Percentiles rank a stretch among this genome's conserved stretches.
phyloP scores from a whole-genome alignment of 169 alveolate species.

The Blepharisma undulans region DNA sequence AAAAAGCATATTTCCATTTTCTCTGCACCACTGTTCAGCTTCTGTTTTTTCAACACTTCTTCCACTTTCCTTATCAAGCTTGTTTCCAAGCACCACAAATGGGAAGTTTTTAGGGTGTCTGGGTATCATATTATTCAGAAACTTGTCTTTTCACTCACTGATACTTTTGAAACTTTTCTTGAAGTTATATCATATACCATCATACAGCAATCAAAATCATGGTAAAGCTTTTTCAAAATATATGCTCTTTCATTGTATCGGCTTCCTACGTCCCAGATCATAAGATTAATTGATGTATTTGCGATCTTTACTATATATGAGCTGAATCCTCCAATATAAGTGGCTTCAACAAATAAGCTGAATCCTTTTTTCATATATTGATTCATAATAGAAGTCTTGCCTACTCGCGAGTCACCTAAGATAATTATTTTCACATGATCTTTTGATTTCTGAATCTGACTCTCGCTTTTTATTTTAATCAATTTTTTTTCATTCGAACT shows the following conservation, averaged over 20 bases:
- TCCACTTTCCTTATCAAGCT: conserved; percentile 92
- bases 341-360: conserved; percentile 96
- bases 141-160: conserved; percentile 98
- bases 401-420: conserved; percentile 99
- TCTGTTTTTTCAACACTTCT: conserved; percentile 89
- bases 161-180: conserved; percentile 92
- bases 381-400: conserved; percentile 98
- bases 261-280: conserved; percentile 99
- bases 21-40: conserved; percentile 93
- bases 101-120: conserved; percentile 95
- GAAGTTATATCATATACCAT: conserved; percentile 94
- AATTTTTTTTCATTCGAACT: too few species aligned
- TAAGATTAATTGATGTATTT: conserved; percentile 94
- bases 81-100: conserved; percentile 96
- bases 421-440: too few species aligned
- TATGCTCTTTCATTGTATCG: conserved; percentile 98
- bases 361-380: conserved; percentile 96
- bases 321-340: conserved; percentile 99
- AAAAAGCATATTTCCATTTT: conserved; percentile 90
- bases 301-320: conserved; percentile 96
- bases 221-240: too few species aligned
- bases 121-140: conserved; percentile 92
- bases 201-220: conserved; percentile 98
- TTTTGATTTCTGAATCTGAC: too few species aligned
- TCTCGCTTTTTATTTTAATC: too few species aligned